Base-by-base conservation (phyloP, 2,329 filamentous ascomycete species). In the Pseudonectria foliicola region DNA sequence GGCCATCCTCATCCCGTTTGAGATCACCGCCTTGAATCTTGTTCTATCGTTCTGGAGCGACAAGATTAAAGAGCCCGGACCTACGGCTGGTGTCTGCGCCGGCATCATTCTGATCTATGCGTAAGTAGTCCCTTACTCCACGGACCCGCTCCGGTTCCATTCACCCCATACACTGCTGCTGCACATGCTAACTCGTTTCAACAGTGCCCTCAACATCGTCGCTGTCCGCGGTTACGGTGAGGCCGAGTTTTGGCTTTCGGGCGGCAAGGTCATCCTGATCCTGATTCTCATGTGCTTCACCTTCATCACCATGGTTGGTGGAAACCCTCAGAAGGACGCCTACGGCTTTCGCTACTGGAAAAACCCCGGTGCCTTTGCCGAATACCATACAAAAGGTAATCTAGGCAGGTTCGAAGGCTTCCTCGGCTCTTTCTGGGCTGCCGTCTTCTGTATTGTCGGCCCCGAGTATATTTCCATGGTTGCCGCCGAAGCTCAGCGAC, bases 231-330 rank as follows among this genome's bases (percentile, higher is more conserved):
- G 64, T 60, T 84, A 78, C 48, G 80, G 81, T 43, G 80, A 85
- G 54, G 74, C 80, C 10, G 84, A 89, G 52, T 89, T 89, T 49
- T 80, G 72, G 71, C 63, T 79, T 3, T 71, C 73, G 3, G 62
- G 60, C 26, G 77, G 77, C 43, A 84, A 85, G 55, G 68, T 84
- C 24, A 56, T 84, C 14, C 66, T 85, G 30, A 82, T 82, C 46
- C 64, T 80, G 40, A 75, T 78, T 10, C 65, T 85, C 34, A 80
- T 86, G 55, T 61, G 69, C 50, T 88, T 82, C 60, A 88, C 85
- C n/a, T 83, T 90, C 52, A 70, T 90, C 47, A 80, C 77, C 31
- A 87, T 88, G 80, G 66, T 86, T 7, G 85, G 84, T 25, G 85
- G 82, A 21, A 89, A 89, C 46, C 85, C 85, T 0, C 54, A 77